Evolutionary conservation across 1,139 yeast species (phyloP).

Genomic region (Zygosaccharomyces sapae): DNA sequence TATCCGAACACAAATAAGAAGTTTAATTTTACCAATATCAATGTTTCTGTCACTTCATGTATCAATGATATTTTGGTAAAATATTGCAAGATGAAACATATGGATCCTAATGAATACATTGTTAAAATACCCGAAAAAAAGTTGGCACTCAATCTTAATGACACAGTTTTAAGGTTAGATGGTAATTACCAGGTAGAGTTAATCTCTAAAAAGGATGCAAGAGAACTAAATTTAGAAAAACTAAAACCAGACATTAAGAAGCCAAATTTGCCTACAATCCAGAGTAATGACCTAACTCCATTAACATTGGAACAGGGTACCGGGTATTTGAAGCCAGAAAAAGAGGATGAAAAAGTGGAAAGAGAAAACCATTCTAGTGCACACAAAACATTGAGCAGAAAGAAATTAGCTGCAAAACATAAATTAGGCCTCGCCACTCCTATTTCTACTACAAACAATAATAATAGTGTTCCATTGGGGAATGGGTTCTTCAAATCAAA

Average conservation of each 20-base stretch:
- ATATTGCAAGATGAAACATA: constrained; percentile 34
- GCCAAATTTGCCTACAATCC: constrained; percentile 34
- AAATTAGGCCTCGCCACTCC: constrained; percentile 26
- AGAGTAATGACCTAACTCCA: constrained; percentile 35
- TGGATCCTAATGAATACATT: constrained; percentile 36
- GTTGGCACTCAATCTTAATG: constrained; percentile 35
- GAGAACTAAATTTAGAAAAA: constrained; percentile 29
- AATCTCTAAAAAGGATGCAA: constrained; percentile 33
- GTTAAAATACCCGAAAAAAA: constrained; percentile 35
- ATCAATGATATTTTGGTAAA: constrained; percentile 37
- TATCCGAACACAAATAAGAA: constrained; percentile 35
- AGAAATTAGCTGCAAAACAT: constrained; percentile 23
- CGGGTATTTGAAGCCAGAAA: constrained; percentile 21
- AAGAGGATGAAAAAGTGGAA: constrained; percentile 2
- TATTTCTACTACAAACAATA: constrained; percentile 16
- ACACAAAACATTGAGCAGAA: constrained; percentile 16
- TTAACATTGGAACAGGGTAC: constrained; percentile 28
- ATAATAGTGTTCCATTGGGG: constrained; percentile 14
- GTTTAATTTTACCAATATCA: constrained; percentile 29
- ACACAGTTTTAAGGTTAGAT: constrained; percentile 38
- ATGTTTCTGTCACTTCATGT: constrained; percentile 34
- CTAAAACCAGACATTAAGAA: constrained; percentile 26
- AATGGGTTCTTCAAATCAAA: constrained; percentile 32
- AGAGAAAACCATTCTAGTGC: constrained; percentile 7
- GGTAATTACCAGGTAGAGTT: constrained; percentile 34